Percentiles rank a stretch among this genome's conserved stretches.
Evolutionary conservation across 139 green algal genomes (phyloP).

Genomic region (Tetradesmus obliquus): DNA sequence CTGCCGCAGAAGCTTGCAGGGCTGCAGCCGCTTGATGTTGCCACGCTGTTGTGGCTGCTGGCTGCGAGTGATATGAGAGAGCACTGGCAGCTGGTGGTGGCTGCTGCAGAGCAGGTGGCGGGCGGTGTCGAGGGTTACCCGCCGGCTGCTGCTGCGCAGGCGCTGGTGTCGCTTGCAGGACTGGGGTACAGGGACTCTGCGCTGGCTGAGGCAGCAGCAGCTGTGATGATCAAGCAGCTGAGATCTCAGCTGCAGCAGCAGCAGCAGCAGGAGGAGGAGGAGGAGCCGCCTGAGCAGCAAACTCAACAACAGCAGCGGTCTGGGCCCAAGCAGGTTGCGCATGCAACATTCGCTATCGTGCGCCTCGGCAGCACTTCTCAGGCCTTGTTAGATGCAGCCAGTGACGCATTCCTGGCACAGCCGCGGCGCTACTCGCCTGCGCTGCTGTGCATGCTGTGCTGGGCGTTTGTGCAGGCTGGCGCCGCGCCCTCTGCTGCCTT

Average conservation of each 20-base stretch:
- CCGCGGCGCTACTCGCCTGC: not conserved
- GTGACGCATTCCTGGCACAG: slow-evolving; percentile 10
- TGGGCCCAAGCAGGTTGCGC: slow-evolving; percentile 12
- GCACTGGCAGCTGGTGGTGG: not conserved
- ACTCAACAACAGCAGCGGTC: slow-evolving; percentile 5
- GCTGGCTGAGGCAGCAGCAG: not conserved
- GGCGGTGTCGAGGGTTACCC: not conserved
- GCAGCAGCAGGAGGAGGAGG: not conserved
- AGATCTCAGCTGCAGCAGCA: not conserved
- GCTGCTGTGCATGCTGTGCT: slow-evolving; percentile 36
- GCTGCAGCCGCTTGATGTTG: not conserved
- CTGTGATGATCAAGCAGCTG: not conserved
- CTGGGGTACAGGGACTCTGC: not conserved
- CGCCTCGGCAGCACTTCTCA: not conserved
- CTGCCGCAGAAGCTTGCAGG: not conserved
- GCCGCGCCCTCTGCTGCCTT: not conserved
- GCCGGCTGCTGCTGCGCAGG: slow-evolving; percentile 8
- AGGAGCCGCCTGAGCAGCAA: not conserved
- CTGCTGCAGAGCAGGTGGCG: not conserved
- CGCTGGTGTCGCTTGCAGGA: not conserved
- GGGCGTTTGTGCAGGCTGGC: slow-evolving; percentile 8
- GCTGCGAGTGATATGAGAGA: not conserved
- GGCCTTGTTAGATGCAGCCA: slow-evolving; percentile 2
- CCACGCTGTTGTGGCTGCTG: slow-evolving; percentile 35
- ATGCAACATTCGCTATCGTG: not conserved